Evolutionary conservation across 352 stramenopile genomes (phyloP).

Genomic region (Peronospora destructor): DNA sequence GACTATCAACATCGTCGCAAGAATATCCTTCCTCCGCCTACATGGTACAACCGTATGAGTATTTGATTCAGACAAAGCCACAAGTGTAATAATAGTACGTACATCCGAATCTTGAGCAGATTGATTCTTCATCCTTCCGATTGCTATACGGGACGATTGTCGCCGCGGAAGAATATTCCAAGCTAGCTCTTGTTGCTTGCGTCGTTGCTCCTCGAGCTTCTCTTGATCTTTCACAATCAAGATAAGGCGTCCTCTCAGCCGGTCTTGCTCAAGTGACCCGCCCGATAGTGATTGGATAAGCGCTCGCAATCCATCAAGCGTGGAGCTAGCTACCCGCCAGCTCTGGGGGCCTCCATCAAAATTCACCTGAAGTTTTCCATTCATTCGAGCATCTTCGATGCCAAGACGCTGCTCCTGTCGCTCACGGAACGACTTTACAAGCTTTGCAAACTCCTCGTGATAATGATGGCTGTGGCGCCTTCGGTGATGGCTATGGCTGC

Average conservation of each 20-base stretch:
- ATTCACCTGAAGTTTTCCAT: slow-evolving; percentile 25
- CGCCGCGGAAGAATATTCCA: slow-evolving; percentile 76
- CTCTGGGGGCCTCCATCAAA: slow-evolving; percentile 44
- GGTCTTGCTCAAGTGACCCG: slow-evolving; percentile 72
- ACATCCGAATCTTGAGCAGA: slow-evolving; percentile 50
- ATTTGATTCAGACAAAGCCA: not conserved
- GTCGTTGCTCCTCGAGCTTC: slow-evolving; percentile 50
- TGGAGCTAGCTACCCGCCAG: slow-evolving; percentile 71
- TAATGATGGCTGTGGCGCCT: slow-evolving; percentile 54
- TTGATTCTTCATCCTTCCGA: slow-evolving; percentile 67
- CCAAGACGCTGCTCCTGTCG: slow-evolving; percentile 50
- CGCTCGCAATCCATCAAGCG: slow-evolving; percentile 48
- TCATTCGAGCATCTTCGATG: slow-evolving; percentile 53
- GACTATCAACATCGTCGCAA: slow-evolving; percentile 19
- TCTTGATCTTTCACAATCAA: slow-evolving; percentile 75
- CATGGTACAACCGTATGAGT: slow-evolving; percentile 7
- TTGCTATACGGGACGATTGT: slow-evolving; percentile 78
- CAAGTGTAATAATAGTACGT: slow-evolving; percentile 8
- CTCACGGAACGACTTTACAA: slow-evolving; percentile 45
- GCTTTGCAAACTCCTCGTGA: slow-evolving; percentile 61
- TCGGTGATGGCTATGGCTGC: slow-evolving; percentile 42
- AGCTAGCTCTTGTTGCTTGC: slow-evolving; percentile 60
- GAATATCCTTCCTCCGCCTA: slow-evolving; percentile 24
- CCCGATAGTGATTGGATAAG: slow-evolving; percentile 47
- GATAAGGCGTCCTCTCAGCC: slow-evolving; percentile 64